A percentile compares a stretch with the other conserved stretches of the same genome.
Conservation (phyloP, 2,329 filamentous ascomycete genomes). For the Neofusicoccum cordaticola region DNA sequence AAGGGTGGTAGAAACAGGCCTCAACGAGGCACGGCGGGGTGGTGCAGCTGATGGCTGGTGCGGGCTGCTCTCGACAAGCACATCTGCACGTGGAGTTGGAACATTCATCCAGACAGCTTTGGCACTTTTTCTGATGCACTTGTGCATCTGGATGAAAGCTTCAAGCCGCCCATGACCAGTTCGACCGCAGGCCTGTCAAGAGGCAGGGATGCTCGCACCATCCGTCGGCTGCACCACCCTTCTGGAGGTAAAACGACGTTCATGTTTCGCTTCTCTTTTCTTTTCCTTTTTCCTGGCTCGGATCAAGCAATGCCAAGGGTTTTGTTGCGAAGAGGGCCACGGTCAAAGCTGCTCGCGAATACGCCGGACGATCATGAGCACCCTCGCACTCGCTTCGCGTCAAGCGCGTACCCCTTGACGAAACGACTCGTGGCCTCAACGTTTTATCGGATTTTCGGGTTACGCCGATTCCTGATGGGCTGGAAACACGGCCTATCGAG, state of each 20-base stretch:
- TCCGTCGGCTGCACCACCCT: too few relatives aligned
- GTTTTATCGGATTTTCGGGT: slow-evolving; percentile 2
- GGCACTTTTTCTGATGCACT: too few relatives aligned
- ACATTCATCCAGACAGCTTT: too few relatives aligned
- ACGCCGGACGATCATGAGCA: neutral
- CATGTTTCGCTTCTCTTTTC: neutral
- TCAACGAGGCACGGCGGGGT: neutral
- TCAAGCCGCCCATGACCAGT: too few relatives aligned
- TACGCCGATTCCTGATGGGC: neutral
- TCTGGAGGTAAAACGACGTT: neutral
- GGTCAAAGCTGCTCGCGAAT: neutral
- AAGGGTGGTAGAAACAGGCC: neutral
- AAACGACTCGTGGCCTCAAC: slow-evolving; percentile 11
- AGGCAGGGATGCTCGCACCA: too few relatives aligned
- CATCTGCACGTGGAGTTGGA: too few relatives aligned
- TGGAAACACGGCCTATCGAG: neutral
- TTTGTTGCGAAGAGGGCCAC: neutral
- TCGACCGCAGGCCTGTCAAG: too few relatives aligned
- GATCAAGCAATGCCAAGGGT: slow-evolving; percentile 10
- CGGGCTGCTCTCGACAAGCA: too few relatives aligned
- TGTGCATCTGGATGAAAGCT: too few relatives aligned
- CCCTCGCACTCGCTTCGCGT: neutral
- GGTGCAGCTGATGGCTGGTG: too few relatives aligned
- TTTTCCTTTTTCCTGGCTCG: neutral
- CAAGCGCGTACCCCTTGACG: neutral